Evolutionary conservation across 2,329 filamentous ascomycete species (phyloP), one percentile per base, ranked within the genome.

Genomic region (Mariannaea sp.): DNA sequence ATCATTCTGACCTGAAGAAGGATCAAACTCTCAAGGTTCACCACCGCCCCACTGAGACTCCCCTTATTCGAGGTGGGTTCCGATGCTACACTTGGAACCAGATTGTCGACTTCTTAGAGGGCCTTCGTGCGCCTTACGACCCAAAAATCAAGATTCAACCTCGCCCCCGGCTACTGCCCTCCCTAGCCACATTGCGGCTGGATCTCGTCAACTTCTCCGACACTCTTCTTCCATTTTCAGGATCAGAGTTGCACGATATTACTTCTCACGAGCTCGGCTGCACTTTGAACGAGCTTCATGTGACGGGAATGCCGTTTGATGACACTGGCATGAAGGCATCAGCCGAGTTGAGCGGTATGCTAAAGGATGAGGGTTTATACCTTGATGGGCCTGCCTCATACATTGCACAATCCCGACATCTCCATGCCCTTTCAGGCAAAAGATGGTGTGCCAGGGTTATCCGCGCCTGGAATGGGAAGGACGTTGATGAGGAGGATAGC

Each of bases 121-220:
- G 76, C 5, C 65, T 83, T 46, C 71, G 78, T n/a, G 75, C 80
- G 3, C 80, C 80, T 1, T 79, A 73, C 60, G 75, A 80, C 49
- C 77, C 79, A 53, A 68, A 70, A 38, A 62, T 67, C 62, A 73
- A 70, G 57, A 68, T 65, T 40, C 66, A 63, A 9, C 67, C 69
- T 8, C 59, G 70, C 12, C 77, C 77, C 14, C 71, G 75, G 29
- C 73, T 83, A 9, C 62, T 83, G 1, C 80, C 80, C 1, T 73
- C 69, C 13, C 70, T 83, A 3, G 68, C 73, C 20, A 71, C 71
- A 14, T 66, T 83, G 33, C 77, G 80, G 29, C 73, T 83, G 27
- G 80, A 83, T 54, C 73, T 83, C 14, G 78, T 83, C 60, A 83
- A 82, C 58, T 83, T 82, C 40, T 73, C 75, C 2, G 74, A 78